Conservation (phyloP, 495 filamentous ascomycete genomes). For the Lophium mytilinum region DNA sequence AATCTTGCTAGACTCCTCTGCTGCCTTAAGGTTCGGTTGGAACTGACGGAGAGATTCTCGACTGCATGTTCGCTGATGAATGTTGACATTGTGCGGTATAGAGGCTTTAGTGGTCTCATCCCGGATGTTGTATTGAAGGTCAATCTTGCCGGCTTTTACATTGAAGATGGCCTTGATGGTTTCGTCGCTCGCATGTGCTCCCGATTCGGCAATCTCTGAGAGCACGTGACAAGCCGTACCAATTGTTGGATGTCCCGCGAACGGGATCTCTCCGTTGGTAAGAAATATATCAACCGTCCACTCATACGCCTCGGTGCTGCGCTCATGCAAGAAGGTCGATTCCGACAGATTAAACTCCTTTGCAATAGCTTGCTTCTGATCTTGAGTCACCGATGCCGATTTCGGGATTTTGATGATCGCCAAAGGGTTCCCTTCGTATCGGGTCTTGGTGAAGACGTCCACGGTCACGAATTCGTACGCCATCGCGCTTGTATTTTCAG, state of each 20-base stretch:
- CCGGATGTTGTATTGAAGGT: conserved; percentile 36
- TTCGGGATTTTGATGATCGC: conserved; percentile 52
- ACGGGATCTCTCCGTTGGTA: conserved; percentile 53
- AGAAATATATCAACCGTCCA: conserved; percentile 65
- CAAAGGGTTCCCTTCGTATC: conserved; percentile 59
- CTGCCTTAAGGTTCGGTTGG: conserved; percentile 27
- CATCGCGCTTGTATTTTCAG: too few species aligned
- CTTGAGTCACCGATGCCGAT: conserved; percentile 35
- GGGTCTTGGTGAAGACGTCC: conserved; percentile 57
- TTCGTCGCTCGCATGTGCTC: not conserved
- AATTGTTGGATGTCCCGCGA: conserved; percentile 74
- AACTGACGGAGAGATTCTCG: conserved; percentile 23
- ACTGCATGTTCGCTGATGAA: conserved; percentile 44
- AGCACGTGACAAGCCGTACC: conserved; percentile 44
- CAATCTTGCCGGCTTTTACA: conserved; percentile 57
- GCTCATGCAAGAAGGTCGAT: conserved; percentile 66
- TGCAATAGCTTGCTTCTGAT: conserved; percentile 58
- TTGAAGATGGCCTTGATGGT: conserved; percentile 22
- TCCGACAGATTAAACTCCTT: conserved; percentile 81
- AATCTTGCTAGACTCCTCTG: conserved; percentile 28
- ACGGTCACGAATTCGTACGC: conserved; percentile 38
- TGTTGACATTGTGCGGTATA: conserved; percentile 59
- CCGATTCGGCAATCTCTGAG: conserved; percentile 4
- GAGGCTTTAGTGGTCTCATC: conserved; percentile 40
- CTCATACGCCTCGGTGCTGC: not conserved